Percentiles rank a stretch among this genome's conserved stretches.
These are phyloP conservation scores for Coccomyxa subellipsoidea DNA, from an alignment of 163 green algal genomes.

Conservation along the genomic window DNA sequence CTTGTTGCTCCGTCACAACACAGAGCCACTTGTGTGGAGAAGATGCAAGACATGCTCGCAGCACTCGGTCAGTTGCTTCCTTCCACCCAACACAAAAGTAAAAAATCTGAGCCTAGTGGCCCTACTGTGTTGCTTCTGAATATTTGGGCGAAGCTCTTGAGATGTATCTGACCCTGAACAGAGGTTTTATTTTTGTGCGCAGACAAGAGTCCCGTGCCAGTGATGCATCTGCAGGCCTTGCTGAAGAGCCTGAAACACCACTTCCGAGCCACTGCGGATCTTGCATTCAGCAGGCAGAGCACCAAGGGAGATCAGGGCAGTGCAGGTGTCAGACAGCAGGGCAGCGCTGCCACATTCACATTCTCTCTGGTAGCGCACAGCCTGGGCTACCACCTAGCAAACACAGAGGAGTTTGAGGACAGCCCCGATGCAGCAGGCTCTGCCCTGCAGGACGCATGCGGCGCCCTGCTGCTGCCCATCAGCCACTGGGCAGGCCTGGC, in stretches of 20 bases:
- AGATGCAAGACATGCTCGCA: neutral
- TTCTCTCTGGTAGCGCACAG: neutral
- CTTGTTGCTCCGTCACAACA: neutral
- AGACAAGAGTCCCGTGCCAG: neutral
- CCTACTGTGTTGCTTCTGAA: too few species aligned
- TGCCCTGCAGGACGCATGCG: neutral
- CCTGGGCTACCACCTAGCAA: neutral
- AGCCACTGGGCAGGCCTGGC: neutral
- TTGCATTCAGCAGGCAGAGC: neutral
- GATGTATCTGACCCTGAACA: too few species aligned
- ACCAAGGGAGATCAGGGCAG: neutral
- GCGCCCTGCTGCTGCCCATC: neutral
- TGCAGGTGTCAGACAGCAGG: neutral
- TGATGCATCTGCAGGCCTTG: neutral
- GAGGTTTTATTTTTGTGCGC: neutral
- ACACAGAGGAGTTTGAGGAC: neutral
- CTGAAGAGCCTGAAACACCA: neutral
- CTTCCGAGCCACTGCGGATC: neutral
- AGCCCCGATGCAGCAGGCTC: neutral
- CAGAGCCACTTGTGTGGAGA: neutral
- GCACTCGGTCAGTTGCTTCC: too few species aligned
- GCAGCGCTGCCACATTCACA: neutral
- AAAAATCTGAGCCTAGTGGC: too few species aligned
- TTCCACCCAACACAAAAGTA: too few species aligned
- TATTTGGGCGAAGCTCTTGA: too few species aligned